phyloP scores from a whole-genome alignment of 306 rosid species.

The Cicer cuneatum region DNA sequence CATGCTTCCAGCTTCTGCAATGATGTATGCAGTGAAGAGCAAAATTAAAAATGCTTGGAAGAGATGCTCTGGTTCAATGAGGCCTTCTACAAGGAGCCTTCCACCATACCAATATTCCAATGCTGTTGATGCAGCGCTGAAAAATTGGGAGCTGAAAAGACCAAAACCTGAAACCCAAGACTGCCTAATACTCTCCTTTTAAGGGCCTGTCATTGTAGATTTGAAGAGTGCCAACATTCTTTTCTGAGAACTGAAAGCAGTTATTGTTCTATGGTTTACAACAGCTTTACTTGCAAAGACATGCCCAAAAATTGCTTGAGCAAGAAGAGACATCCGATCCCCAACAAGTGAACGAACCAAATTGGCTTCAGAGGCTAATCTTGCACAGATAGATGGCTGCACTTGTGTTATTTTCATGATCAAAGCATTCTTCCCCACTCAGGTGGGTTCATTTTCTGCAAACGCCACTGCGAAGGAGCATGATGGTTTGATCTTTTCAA shows the following conservation, averaged over 20 bases:
- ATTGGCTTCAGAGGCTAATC: slow-evolving; percentile 80
- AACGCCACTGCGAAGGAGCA: slow-evolving; percentile 75
- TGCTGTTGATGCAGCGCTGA: slow-evolving; percentile 80
- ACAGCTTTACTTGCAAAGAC: slow-evolving; percentile 85
- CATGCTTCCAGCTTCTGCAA: slow-evolving; percentile 98
- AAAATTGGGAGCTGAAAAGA: slow-evolving; percentile 83
- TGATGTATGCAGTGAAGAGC: slow-evolving; percentile 76
- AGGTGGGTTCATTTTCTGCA: slow-evolving; percentile 79
- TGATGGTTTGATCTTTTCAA: slow-evolving; percentile 50
- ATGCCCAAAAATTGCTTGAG: slow-evolving; percentile 81
- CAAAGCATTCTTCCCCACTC: slow-evolving; percentile 85
- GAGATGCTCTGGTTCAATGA: slow-evolving; percentile 63
- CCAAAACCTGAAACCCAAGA: slow-evolving; percentile 89
- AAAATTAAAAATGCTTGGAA: slow-evolving; percentile 85
- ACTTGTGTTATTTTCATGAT: slow-evolving; percentile 81
- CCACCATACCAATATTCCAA: slow-evolving; percentile 93
- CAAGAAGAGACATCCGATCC: slow-evolving; percentile 72
- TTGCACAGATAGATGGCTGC: slow-evolving; percentile 91
- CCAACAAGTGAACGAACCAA: slow-evolving; percentile 89
- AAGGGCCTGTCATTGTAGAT: slow-evolving; percentile 66
- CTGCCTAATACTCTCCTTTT: slow-evolving; percentile 75
- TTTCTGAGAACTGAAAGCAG: slow-evolving; percentile 86
- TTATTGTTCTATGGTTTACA: slow-evolving; percentile 80
- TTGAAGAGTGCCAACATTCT: slow-evolving; percentile 73
- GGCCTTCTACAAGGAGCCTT: slow-evolving; percentile 54